Percentiles rank a stretch among this genome's conserved stretches.
Conservation (phyloP, 2,329 filamentous ascomycete genomes). For the Scytalidium sp. region DNA sequence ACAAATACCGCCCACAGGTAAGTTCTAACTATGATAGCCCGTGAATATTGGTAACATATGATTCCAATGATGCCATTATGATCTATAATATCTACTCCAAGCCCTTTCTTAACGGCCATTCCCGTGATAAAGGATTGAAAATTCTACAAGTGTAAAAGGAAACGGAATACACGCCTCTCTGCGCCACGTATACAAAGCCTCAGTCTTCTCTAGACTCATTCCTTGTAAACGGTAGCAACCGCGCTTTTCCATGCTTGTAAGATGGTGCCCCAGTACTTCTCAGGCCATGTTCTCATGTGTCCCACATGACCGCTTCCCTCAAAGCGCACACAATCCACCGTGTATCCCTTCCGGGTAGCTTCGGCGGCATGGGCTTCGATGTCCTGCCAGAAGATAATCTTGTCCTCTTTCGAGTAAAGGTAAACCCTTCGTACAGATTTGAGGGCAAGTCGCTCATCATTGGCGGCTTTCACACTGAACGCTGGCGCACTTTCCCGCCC, state of each 20-base stretch:
- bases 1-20: too few relatives aligned
- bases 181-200: too few relatives aligned
- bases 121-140: too few relatives aligned
- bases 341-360: slow-evolving; percentile 46
- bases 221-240: neutral
- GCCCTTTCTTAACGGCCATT: too few relatives aligned
- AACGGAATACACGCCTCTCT: too few relatives aligned
- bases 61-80: too few relatives aligned
- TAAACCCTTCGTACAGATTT: slow-evolving; percentile 46
- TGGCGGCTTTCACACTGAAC: slow-evolving; percentile 35
- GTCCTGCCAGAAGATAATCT: slow-evolving; percentile 53
- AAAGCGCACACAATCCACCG: slow-evolving; percentile 49
- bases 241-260: slow-evolving; percentile 23
- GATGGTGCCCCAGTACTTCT: slow-evolving; percentile 55
- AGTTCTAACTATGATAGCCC: too few relatives aligned
- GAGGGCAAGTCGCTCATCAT: slow-evolving; percentile 32
- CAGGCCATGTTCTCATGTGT: slow-evolving; percentile 54
- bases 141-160: too few relatives aligned
- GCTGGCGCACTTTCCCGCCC: slow-evolving; percentile 39
- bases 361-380: slow-evolving; percentile 51
- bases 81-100: too few relatives aligned
- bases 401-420: slow-evolving; percentile 56
- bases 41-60: too few relatives aligned
- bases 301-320: slow-evolving; percentile 58
- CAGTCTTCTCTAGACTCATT: too few relatives aligned